Percentiles rank a stretch among this genome's conserved stretches.
These are phyloP conservation scores for Garcia nutans DNA, from an alignment of 345 rosid species.

Conservation along the genomic window DNA sequence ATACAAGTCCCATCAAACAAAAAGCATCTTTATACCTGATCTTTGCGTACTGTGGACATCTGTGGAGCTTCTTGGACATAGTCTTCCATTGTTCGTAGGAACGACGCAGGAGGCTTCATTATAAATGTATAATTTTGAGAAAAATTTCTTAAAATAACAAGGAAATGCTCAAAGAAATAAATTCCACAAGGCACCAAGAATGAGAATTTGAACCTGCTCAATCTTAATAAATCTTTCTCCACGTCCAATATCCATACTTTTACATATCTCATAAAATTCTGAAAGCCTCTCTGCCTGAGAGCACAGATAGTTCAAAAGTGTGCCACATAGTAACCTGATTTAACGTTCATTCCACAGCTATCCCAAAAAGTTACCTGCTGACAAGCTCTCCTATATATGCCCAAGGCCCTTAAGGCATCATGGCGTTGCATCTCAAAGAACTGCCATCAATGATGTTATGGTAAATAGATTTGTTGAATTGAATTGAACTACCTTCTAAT, in stretches of 20 bases:
- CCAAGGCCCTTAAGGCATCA: constrained; percentile 84
- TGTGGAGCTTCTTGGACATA: constrained; percentile 86
- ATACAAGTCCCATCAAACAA: neutral
- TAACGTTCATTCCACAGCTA: constrained; percentile 11
- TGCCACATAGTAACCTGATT: neutral
- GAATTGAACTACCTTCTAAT: constrained; percentile 21
- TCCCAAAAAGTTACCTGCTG: constrained; percentile 64
- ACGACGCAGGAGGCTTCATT: constrained; percentile 81
- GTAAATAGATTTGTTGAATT: constrained; percentile 13
- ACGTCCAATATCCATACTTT: constrained; percentile 72
- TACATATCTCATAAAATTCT: constrained; percentile 94
- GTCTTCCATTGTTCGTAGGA: constrained; percentile 98
- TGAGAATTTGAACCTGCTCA: constrained; percentile 69
- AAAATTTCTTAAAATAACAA: neutral
- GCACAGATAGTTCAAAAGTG: constrained; percentile 7
- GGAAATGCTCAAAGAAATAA: constrained; percentile 1
- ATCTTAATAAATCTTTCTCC: constrained; percentile 82
- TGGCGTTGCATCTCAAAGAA: constrained; percentile 93
- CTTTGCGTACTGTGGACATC: constrained; percentile 53
- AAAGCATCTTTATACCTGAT: constrained; percentile 51
- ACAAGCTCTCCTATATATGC: constrained; percentile 77
- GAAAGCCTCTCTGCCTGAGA: constrained; percentile 88
- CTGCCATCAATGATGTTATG: constrained; percentile 42
- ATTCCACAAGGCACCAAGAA: constrained; percentile 11
- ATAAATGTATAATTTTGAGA: constrained; percentile 13